Evolutionary conservation across 129 eudicot species (phyloP).

Genomic region (Flaveria ramosissima): DNA sequence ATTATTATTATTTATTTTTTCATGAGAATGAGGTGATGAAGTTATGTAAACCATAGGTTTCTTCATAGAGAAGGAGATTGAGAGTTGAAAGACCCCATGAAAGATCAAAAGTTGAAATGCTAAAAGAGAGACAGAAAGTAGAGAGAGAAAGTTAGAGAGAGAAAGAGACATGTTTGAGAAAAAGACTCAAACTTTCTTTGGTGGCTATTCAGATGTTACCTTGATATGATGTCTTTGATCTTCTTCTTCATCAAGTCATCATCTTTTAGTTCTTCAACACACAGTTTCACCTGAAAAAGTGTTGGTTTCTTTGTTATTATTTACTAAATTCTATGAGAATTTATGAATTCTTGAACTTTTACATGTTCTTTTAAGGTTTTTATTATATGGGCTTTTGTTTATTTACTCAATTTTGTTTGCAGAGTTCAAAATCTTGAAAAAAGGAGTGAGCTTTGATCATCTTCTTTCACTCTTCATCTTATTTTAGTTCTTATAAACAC

Average conservation of each 20-base stretch:
- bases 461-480: background rate
- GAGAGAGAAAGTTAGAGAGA: constrained; percentile 30
- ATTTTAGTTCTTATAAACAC: background rate
- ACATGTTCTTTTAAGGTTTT: background rate
- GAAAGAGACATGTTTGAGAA: constrained; percentile 43
- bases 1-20: background rate
- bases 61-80: constrained; percentile 55
- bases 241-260: constrained; percentile 21
- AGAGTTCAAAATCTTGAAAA: constrained; percentile 19
- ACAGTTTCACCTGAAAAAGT: constrained; percentile 25
- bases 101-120: constrained; percentile 47
- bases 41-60: constrained; percentile 19
- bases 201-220: constrained; percentile 46
- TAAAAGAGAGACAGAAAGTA: constrained; percentile 42
- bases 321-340: background rate
- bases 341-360: background rate
- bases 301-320: background rate
- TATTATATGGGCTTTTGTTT: constrained; percentile 23
- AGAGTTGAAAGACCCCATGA: constrained; percentile 32
- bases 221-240: constrained; percentile 69
- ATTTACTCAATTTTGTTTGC: constrained; percentile 11
- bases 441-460: constrained; percentile 25
- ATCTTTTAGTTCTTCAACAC: constrained; percentile 24
- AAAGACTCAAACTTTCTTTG: constrained; percentile 50
- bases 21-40: background rate